Evolutionary conservation across 2,329 filamentous ascomycete genomes (phyloP).

Genomic region (Aspergillus pseudoviridinutans): DNA sequence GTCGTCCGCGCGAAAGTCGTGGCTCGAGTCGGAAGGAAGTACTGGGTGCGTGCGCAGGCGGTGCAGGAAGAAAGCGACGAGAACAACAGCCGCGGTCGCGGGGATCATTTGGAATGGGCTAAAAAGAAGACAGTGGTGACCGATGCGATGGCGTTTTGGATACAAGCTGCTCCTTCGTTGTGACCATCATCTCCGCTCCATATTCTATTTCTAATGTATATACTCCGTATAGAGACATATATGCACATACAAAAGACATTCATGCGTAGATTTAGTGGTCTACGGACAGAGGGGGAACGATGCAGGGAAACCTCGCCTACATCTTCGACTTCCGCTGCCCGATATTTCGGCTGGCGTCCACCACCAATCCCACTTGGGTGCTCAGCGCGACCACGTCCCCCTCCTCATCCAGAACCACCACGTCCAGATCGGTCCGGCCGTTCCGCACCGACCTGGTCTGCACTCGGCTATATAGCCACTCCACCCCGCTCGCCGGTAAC

Average conservation of each 20-base stretch:
- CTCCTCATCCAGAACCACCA: constrained; percentile 60
- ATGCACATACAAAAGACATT: constrained; percentile 1
- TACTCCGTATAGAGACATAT: constrained; percentile 7
- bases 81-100: constrained; percentile 5
- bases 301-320: constrained; percentile 2
- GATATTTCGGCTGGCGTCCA: constrained; percentile 62
- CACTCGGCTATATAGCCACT: constrained; percentile 67
- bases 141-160: constrained; percentile 41
- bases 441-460: constrained; percentile 64
- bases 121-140: constrained; percentile 33
- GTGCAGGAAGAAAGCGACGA: constrained; percentile 34
- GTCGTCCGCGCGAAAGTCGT: constrained; percentile 36
- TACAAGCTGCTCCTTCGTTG: constrained; percentile 22
- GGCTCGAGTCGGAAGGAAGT: constrained; percentile 36
- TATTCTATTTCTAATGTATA: not conserved
- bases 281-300: not conserved
- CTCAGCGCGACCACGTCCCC: constrained; percentile 65
- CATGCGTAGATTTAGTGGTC: not conserved
- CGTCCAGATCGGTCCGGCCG: constrained; percentile 70
- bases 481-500: constrained; percentile 62
- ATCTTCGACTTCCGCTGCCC: constrained; percentile 39
- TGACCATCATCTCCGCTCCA: not conserved
- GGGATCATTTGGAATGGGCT: constrained; percentile 28
- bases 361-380: constrained; percentile 63
- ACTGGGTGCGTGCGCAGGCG: constrained; percentile 38